These are phyloP conservation scores for Bremia lactucae DNA, from an alignment of 352 stramenopile genomes.

Conservation along the genomic window DNA sequence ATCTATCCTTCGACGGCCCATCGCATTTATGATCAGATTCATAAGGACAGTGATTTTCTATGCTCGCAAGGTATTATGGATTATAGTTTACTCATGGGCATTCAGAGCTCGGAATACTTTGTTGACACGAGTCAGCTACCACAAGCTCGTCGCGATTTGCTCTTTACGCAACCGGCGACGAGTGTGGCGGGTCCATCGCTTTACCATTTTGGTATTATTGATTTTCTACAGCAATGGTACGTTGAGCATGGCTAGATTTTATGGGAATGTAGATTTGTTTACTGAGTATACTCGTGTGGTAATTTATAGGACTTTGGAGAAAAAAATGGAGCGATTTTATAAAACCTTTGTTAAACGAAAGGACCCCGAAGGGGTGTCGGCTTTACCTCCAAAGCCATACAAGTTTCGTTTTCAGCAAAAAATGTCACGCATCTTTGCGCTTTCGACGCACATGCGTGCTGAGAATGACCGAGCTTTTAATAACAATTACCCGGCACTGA, in stretches of 20 bases:
- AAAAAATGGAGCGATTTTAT: constrained; percentile 87
- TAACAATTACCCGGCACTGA: constrained; percentile 60
- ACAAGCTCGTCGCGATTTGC: constrained; percentile 38
- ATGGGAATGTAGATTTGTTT: too few relatives aligned
- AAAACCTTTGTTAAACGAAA: constrained; percentile 84
- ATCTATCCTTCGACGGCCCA: constrained; percentile 68
- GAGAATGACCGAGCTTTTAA: constrained; percentile 62
- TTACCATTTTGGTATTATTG: constrained; percentile 89
- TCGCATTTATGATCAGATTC: constrained; percentile 82
- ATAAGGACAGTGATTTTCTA: constrained; percentile 84
- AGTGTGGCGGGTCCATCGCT: constrained; percentile 80
- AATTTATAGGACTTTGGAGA: constrained; percentile 67
- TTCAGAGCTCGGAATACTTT: constrained; percentile 85
- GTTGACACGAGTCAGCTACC: constrained; percentile 69
- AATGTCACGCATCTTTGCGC: constrained; percentile 82
- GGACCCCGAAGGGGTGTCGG: constrained; percentile 78
- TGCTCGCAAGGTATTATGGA: constrained; percentile 88
- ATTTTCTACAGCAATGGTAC: constrained; percentile 86
- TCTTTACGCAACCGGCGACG: constrained; percentile 75
- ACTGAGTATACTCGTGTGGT: too few relatives aligned
- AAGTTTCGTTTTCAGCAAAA: constrained; percentile 88
- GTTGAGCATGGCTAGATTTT: too few relatives aligned
- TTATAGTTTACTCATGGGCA: constrained; percentile 87
- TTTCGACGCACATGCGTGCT: constrained; percentile 48
- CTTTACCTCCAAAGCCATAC: constrained; percentile 82